Evolutionary conservation across 2,329 filamentous ascomycete genomes (phyloP).

Genomic region (Teratosphaeria viscida): DNA sequence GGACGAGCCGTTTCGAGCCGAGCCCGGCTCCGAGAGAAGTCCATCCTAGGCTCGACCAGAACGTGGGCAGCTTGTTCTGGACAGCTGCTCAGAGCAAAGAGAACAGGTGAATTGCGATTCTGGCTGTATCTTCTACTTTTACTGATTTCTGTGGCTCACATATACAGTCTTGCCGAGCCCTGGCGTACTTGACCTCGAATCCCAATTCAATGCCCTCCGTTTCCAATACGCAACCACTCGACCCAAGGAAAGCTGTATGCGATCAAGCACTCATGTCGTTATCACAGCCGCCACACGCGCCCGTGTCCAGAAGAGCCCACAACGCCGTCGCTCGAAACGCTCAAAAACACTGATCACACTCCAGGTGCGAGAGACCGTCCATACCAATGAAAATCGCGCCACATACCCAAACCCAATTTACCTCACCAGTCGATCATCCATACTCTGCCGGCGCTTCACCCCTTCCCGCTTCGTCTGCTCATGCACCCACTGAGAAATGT

Average conservation of each 20-base stretch:
- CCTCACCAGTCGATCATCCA: conserved; percentile 10
- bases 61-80: neutral
- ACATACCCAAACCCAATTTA: neutral
- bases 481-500: conserved; percentile 17
- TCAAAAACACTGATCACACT: neutral
- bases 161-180: neutral
- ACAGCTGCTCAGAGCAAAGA: neutral
- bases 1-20: neutral
- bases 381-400: no score
- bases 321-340: neutral
- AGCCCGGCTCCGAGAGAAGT: neutral
- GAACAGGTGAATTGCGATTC: neutral
- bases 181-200: neutral
- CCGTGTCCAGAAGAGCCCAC: neutral
- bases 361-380: no score
- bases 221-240: neutral
- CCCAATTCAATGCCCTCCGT: neutral
- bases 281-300: neutral
- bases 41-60: neutral
- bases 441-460: conserved; percentile 30
- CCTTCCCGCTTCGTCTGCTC: conserved; percentile 25
- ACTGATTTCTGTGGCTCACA: neutral
- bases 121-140: neutral
- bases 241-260: neutral
- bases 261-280: neutral